Evolutionary conservation across 179 eudicot species (phyloP).

Genomic region (Vitellaria paradoxa): DNA sequence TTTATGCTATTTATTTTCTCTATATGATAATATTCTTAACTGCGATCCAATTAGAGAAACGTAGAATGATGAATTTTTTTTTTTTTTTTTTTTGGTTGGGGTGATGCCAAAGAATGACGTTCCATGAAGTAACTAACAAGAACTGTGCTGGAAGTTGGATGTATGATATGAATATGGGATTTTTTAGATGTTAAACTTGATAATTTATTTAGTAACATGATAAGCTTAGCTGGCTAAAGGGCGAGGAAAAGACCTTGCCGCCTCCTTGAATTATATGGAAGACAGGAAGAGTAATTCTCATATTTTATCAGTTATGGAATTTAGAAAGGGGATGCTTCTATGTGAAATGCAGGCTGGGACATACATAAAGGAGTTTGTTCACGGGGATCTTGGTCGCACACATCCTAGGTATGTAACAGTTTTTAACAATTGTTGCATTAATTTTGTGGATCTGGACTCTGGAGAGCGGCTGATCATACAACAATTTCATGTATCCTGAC

Average conservation of each 20-base stretch:
- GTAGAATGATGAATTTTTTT: background rate
- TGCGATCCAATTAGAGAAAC: background rate
- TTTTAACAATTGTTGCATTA: background rate
- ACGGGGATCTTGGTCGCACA: constrained; percentile 98
- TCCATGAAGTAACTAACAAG: background rate
- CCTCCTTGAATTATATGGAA: background rate
- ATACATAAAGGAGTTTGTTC: constrained; percentile 97
- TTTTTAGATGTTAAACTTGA: background rate
- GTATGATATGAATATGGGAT: background rate
- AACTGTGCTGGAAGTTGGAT: background rate
- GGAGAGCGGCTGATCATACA: background rate
- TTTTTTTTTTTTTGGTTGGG: too few relatives aligned
- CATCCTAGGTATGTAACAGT: constrained; percentile 68
- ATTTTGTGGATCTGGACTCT: too few relatives aligned
- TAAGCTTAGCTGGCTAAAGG: background rate
- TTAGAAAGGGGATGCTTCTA: constrained; percentile 1
- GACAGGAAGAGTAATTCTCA: background rate
- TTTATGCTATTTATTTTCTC: background rate
- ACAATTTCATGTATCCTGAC: background rate
- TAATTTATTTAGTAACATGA: too few relatives aligned
- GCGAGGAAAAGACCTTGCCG: background rate
- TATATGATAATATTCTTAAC: background rate
- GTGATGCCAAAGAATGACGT: too few relatives aligned
- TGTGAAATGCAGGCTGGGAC: constrained; percentile 80
- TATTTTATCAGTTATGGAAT: background rate